Evolutionary conservation across 495 filamentous ascomycete genomes (phyloP).

Genomic region (Aspergillus avenaceus): DNA sequence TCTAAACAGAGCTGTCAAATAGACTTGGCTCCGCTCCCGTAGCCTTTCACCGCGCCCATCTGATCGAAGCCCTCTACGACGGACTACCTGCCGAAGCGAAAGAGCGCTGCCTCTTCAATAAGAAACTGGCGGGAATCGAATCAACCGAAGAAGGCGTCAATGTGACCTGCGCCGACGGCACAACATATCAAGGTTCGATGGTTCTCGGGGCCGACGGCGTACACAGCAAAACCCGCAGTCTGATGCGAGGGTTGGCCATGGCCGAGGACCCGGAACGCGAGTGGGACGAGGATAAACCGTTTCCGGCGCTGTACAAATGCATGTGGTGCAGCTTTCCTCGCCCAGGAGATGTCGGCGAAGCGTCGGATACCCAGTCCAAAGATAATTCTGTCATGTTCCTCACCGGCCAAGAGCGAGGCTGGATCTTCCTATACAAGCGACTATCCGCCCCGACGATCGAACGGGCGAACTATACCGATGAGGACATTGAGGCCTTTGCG

Average conservation of each 20-base stretch:
- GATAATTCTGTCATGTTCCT: constrained; percentile 18
- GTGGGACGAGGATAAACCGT: constrained; percentile 18
- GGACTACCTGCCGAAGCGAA: constrained; percentile 9
- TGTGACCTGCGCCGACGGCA: constrained; percentile 25
- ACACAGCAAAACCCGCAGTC: constrained; percentile 36
- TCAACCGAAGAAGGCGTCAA: constrained; percentile 4
- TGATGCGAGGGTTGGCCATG: constrained; percentile 35
- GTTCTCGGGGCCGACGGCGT: constrained; percentile 49
- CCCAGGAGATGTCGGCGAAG: constrained; percentile 14
- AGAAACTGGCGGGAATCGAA: constrained; percentile 11
- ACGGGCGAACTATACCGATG: constrained; percentile 21
- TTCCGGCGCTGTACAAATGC: constrained; percentile 16
- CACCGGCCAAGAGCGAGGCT: constrained; percentile 19
- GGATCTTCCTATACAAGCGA: constrained; percentile 33
- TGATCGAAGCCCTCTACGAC: constrained; percentile 22
- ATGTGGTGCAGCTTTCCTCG: constrained; percentile 22
- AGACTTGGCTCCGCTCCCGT: constrained; percentile 13
- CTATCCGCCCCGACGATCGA: constrained; percentile 22
- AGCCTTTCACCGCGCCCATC: constrained; percentile 21
- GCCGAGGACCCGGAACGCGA: constrained; percentile 11
- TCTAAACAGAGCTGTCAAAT: no score
- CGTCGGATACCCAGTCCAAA: constrained; percentile 13
- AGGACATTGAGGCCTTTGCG: constrained; percentile 24
- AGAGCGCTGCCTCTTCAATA: constrained; percentile 13
- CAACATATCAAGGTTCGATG: constrained; percentile 33